phyloP scores from a whole-genome alignment of 73 alveolate genomes.

The Urostyla sp. region DNA sequence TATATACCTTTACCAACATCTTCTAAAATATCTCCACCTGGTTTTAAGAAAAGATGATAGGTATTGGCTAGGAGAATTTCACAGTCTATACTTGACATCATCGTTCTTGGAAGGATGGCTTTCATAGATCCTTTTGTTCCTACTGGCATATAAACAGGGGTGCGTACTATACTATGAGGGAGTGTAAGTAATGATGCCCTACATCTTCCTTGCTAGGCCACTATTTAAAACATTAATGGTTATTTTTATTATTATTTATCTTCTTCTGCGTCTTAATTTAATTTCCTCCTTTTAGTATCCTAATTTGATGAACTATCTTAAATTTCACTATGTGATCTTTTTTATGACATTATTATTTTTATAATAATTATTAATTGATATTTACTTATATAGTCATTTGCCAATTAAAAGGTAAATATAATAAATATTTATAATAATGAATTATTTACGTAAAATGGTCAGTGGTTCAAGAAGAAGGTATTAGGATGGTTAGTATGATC shows the following conservation, averaged over 20 bases:
- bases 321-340: neutral
- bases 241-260: slow-evolving; percentile 12
- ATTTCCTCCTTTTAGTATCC: neutral
- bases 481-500: slow-evolving; percentile 84
- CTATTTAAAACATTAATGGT: slow-evolving; percentile 65
- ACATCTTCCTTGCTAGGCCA: slow-evolving; percentile 81
- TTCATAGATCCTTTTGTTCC: slow-evolving; percentile 99
- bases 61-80: slow-evolving; percentile 97
- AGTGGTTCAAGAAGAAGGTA: slow-evolving; percentile 87
- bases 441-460: slow-evolving; percentile 84
- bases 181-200: slow-evolving; percentile 96
- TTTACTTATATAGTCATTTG: neutral
- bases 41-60: slow-evolving; percentile 98
- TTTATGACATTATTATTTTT: neutral
- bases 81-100: slow-evolving; percentile 95
- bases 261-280: neutral
- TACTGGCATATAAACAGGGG: slow-evolving; percentile 99
- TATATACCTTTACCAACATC: slow-evolving; percentile 95
- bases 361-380: neutral
- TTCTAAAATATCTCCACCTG: slow-evolving; percentile 97
- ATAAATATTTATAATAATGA: slow-evolving; percentile 64
- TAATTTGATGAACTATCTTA: neutral
- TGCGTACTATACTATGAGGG: slow-evolving; percentile 99
- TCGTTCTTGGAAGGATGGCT: slow-evolving; percentile 87
- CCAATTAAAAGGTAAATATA: neutral